A percentile compares a stretch with the other conserved stretches of the same genome.
These are phyloP conservation scores for Thraustochytrium sp. DNA, from an alignment of 352 stramenopile genomes.

Conservation along the genomic window DNA sequence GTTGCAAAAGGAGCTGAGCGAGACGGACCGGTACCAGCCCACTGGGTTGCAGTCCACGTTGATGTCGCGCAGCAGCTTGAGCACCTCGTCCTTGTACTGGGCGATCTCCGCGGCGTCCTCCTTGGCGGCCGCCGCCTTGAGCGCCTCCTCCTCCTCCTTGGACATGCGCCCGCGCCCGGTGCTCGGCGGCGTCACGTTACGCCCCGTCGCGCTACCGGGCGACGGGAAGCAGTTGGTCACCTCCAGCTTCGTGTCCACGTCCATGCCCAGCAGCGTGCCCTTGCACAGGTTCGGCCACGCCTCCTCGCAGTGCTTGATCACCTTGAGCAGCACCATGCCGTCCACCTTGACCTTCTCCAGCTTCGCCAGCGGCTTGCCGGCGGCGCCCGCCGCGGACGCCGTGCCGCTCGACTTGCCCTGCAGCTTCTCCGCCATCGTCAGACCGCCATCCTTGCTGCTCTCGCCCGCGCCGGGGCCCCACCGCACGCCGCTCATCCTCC, in stretches of 20 bases:
- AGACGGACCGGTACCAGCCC: slow-evolving; percentile 96
- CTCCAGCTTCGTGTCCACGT: slow-evolving; percentile 81
- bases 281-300: slow-evolving; percentile 83
- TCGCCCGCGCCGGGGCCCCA: neutral
- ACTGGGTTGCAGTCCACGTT: slow-evolving; percentile 99
- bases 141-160: slow-evolving; percentile 63
- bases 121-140: slow-evolving; percentile 51
- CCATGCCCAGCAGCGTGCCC: slow-evolving; percentile 90
- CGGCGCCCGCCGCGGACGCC: neutral
- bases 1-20: slow-evolving; percentile 91
- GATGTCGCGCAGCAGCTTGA: slow-evolving; percentile 54
- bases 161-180: slow-evolving; percentile 57
- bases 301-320: slow-evolving; percentile 97
- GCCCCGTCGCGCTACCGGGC: slow-evolving; percentile 53
- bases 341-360: slow-evolving; percentile 39
- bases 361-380: neutral
- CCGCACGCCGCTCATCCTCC: no score
- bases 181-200: neutral
- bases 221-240: slow-evolving; percentile 96
- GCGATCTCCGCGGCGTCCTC: slow-evolving; percentile 56
- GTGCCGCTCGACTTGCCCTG: neutral
- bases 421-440: slow-evolving; percentile 5
- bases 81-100: slow-evolving; percentile 50
- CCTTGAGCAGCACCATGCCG: slow-evolving; percentile 67
- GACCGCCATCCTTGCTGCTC: neutral